Percentiles rank a stretch among this genome's conserved stretches.
These are phyloP conservation scores for Gentiana dahurica DNA, from an alignment of 257 asterid genomes.

Conservation along the genomic window DNA sequence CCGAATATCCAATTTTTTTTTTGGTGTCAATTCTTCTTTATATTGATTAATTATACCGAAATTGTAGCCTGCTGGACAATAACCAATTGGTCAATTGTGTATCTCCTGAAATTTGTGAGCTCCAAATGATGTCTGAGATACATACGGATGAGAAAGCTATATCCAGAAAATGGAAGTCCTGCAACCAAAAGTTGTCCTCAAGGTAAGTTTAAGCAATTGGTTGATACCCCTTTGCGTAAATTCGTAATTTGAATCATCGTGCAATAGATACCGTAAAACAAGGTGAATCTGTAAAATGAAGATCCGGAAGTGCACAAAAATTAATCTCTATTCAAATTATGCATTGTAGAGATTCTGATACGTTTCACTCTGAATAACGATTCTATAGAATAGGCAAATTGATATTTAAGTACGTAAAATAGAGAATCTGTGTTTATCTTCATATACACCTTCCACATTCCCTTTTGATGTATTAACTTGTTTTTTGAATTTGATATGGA, in stretches of 20 bases:
- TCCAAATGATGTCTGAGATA: slow-evolving; percentile 43
- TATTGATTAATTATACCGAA: neutral
- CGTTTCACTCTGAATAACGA: no score
- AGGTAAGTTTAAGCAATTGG: slow-evolving; percentile 6
- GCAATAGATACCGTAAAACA: no score
- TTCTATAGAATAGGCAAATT: no score
- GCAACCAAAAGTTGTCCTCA: slow-evolving; percentile 15
- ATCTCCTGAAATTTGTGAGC: slow-evolving; percentile 38
- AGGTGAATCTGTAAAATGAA: no score
- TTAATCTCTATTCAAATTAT: no score
- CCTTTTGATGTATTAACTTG: neutral
- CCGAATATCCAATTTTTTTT: neutral
- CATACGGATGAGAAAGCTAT: slow-evolving; percentile 39
- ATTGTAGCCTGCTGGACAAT: slow-evolving; percentile 65
- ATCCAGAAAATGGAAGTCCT: slow-evolving; percentile 16
- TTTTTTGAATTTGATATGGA: neutral
- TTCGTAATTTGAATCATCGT: no score
- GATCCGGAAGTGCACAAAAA: no score
- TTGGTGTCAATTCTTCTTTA: neutral
- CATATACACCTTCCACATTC: neutral
- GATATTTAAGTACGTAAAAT: no score
- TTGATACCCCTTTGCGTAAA: neutral
- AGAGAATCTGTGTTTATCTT: no score
- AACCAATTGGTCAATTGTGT: slow-evolving; percentile 30
- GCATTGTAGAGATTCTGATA: no score